Base-by-base conservation (phyloP, 2,329 filamentous ascomycete species). In the Periconia sp. region DNA sequence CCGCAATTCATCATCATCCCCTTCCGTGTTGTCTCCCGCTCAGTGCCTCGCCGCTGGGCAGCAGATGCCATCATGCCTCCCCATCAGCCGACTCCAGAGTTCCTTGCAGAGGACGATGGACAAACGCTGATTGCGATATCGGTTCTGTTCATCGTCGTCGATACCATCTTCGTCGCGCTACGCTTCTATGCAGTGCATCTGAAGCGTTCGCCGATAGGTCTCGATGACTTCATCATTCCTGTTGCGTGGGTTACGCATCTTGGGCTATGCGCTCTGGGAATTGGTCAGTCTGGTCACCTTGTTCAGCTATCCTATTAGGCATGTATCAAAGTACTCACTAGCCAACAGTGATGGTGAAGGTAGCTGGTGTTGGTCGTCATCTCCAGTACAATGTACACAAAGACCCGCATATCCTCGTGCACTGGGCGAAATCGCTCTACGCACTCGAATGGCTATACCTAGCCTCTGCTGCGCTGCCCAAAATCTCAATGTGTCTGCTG, bases 361-460 rank as follows among this genome's bases (percentile, higher is more conserved):
- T 5, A 8, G 23, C 23, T 27, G 23, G 23, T 27, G 23, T 27
- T 8, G 23, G 55, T 9, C 17, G 52, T 9, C 48, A 47, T 23
- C 41, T 52, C 20, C 31, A 31, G 14, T 52, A 41, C 42, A 44
- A 47, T 30, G 23, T 47, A 42, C 13, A 31, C n/a, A 44, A 33
- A 41, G 37, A 52, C 19, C 48, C 48, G 6, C 15, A 30, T 11
- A 47, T 45, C 6, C 41, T 55, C 23, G 45, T 45, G 8, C 30
- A 43, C 9, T 58, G 54, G 49, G 54, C 49, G 7, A 58, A 58
- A 41, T 53, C 45, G 13, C 18, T 56, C 18, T 53, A 53, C 37
- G 53, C 55, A 17, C 41, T 58, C 6, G 55, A 58, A 40, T 52
- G 49, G 44, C 18, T 57, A 49, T 52, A 56, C 35, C 43, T 51